Conservation (phyloP, 345 rosid species). For the Acer yangbiense region DNA sequence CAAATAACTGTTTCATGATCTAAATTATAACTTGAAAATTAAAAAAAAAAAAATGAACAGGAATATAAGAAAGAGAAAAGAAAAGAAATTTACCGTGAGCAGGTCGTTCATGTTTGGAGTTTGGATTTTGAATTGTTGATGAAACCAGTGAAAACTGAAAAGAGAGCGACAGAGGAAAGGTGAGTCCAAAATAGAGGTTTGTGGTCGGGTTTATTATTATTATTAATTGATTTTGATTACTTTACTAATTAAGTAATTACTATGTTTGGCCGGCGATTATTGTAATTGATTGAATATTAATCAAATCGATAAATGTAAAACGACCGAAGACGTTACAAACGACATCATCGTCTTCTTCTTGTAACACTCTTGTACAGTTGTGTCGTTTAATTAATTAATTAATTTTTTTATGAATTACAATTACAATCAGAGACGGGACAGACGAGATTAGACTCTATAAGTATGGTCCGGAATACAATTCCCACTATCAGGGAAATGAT, state of each 20-base stretch:
- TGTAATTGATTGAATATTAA: neutral
- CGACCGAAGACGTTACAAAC: neutral
- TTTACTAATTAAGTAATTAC: neutral
- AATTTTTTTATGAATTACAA: no score
- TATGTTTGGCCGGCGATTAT: constrained; percentile 1
- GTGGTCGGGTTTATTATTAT: neutral
- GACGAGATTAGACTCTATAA: no score
- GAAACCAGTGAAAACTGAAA: neutral
- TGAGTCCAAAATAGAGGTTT: constrained; percentile 13
- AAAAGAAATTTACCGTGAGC: constrained; percentile 36
- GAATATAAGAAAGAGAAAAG: neutral
- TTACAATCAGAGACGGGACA: no score
- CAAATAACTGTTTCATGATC: neutral
- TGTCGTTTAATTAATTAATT: neutral
- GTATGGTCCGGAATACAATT: no score
- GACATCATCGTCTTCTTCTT: neutral
- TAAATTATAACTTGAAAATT: neutral
- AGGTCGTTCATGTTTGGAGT: constrained; percentile 46
- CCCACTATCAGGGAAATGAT: no score
- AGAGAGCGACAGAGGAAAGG: constrained; percentile 10
- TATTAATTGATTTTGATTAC: neutral
- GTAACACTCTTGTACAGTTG: neutral
- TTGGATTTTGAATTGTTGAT: neutral
- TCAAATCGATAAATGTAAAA: no score
- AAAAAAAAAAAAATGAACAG: no score